phyloP scores from a whole-genome alignment of 1,284 basidiomycete genomes.

The Trametes polyzona region DNA sequence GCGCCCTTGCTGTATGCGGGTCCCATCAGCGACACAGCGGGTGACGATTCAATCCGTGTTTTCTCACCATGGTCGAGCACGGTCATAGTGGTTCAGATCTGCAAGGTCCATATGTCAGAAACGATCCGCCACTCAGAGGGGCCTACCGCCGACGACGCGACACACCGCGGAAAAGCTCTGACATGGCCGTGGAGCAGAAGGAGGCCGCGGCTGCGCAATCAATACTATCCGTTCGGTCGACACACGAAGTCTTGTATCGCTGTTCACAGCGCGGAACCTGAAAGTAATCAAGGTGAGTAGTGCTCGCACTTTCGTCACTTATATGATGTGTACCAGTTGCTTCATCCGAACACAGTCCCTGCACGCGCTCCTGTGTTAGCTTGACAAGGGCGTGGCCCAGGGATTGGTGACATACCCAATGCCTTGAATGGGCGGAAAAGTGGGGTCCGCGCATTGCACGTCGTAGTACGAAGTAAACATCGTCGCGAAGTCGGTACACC shows the following conservation, averaged over 20 bases:
- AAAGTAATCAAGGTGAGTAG: neutral
- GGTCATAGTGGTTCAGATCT: slow-evolving; percentile 21
- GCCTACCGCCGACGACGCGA: neutral
- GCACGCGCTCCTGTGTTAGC: slow-evolving; percentile 16
- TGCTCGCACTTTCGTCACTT: neutral
- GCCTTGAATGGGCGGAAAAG: slow-evolving; percentile 32
- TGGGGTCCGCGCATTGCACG: slow-evolving; percentile 34
- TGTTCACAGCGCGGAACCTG: slow-evolving; percentile 34
- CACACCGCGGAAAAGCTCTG: neutral
- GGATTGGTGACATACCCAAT: slow-evolving; percentile 34
- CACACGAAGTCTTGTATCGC: slow-evolving; percentile 31
- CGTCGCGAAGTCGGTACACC: slow-evolving; percentile 25
- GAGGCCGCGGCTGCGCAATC: slow-evolving; percentile 41
- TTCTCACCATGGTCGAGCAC: slow-evolving; percentile 30
- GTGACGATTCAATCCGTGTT: neutral
- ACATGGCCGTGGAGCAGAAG: slow-evolving; percentile 38
- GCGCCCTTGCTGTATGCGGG: slow-evolving; percentile 22
- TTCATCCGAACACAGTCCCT: slow-evolving; percentile 35
- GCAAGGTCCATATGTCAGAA: neutral
- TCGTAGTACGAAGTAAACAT: slow-evolving; percentile 36
- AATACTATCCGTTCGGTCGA: slow-evolving; percentile 39
- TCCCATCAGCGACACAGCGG: neutral
- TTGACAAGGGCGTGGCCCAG: too few species aligned
- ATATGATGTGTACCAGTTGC: slow-evolving; percentile 10
- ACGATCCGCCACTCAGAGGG: neutral